phyloP scores from a whole-genome alignment of 805 yeast species.

The Zygosaccharomyces bailii region DNA sequence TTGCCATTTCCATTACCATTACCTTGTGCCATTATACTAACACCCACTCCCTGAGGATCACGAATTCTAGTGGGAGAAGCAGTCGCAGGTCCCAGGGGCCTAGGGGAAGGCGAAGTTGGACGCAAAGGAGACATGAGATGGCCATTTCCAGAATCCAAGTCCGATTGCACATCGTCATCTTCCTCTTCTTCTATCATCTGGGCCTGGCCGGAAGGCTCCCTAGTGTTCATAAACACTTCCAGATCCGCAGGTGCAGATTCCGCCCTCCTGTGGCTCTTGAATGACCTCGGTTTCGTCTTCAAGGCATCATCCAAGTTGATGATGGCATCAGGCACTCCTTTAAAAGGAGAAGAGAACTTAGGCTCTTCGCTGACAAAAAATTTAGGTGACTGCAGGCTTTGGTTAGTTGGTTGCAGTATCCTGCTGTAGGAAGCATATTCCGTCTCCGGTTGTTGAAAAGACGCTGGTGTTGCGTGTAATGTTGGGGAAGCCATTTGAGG shows the following conservation, averaged over 20 bases:
- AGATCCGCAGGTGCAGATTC: constrained; percentile 56
- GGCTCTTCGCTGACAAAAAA: constrained; percentile 36
- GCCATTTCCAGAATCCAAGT: constrained; percentile 1
- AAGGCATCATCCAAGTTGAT: constrained; percentile 56
- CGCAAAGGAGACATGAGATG: constrained; percentile 25
- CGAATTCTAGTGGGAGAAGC: constrained; percentile 1
- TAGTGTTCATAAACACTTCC: constrained; percentile 25
- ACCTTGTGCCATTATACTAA: constrained; percentile 1
- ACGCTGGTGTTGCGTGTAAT: constrained; percentile 7
- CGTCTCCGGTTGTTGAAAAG: background rate
- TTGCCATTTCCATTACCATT: background rate
- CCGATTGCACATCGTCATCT: constrained; percentile 7
- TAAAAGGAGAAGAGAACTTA: constrained; percentile 29
- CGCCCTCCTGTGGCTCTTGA: constrained; percentile 45
- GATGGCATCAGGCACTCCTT: constrained; percentile 49
- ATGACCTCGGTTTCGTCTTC: constrained; percentile 36
- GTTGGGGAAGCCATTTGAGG: constrained; percentile 22
- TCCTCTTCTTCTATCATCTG: constrained; percentile 26
- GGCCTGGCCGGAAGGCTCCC: background rate
- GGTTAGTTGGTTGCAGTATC: background rate
- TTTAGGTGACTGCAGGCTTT: constrained; percentile 18
- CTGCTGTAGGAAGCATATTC: background rate
- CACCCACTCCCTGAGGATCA: constrained; percentile 5
- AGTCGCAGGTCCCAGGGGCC: background rate
- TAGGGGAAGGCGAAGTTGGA: constrained; percentile 21